Evolutionary conservation across 352 stramenopile species (phyloP).

Genomic region (Elongisporangium anandrum): DNA sequence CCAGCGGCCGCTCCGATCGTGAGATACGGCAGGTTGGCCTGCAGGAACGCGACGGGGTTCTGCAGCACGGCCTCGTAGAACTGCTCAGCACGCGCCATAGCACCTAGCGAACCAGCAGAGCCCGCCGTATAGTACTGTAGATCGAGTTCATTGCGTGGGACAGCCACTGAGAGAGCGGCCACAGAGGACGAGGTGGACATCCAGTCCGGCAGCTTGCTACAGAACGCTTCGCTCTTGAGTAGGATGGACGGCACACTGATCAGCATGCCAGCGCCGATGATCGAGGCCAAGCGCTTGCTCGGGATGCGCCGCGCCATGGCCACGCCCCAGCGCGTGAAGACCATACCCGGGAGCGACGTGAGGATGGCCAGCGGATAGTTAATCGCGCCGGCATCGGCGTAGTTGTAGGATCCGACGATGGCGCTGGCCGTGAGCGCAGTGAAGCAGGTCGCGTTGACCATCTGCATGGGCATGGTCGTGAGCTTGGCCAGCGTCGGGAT

Average conservation of each 20-base stretch:
- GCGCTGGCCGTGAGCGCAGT: slow-evolving; percentile 18
- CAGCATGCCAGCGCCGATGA: slow-evolving; percentile 20
- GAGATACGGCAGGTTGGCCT: slow-evolving; percentile 15
- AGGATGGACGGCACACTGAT: slow-evolving; percentile 19
- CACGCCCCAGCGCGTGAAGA: slow-evolving; percentile 18
- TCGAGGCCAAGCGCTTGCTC: slow-evolving; percentile 12
- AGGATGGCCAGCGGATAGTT: slow-evolving; percentile 20
- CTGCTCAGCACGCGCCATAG: background rate
- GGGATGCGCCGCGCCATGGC: slow-evolving; percentile 14
- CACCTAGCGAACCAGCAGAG: background rate
- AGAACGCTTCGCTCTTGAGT: slow-evolving; percentile 14
- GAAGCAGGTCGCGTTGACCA: slow-evolving; percentile 23
- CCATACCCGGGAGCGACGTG: slow-evolving; percentile 14
- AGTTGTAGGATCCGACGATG: slow-evolving; percentile 18
- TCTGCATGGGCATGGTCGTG: slow-evolving; percentile 20
- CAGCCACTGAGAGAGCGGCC: background rate
- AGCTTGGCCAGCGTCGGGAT: slow-evolving; percentile 20
- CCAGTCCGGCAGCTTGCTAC: slow-evolving; percentile 2
- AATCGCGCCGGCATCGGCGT: slow-evolving; percentile 12
- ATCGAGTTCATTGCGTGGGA: background rate
- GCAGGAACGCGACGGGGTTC: slow-evolving; percentile 10
- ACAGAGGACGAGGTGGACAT: background rate
- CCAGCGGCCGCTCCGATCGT: slow-evolving; percentile 14
- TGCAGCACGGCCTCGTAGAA: background rate
- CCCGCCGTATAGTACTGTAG: background rate